Evolutionary conservation across 2,329 filamentous ascomycete species (phyloP).

Genomic region (Fusarium anguioides): DNA sequence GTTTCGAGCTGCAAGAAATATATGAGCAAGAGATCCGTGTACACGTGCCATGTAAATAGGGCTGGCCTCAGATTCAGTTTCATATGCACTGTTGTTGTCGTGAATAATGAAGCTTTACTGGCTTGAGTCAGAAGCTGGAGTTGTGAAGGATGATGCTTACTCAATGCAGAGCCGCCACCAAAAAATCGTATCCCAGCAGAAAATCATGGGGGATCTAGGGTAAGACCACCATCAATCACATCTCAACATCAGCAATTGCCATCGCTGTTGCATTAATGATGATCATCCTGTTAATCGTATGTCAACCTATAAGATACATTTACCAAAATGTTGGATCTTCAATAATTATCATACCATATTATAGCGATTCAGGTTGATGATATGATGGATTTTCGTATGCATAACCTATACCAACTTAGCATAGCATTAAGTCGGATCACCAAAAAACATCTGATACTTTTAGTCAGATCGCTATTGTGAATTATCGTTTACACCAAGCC

Average conservation of each 20-base stretch:
- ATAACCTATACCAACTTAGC: not conserved
- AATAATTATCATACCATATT: not conserved
- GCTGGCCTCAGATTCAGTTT: not conserved
- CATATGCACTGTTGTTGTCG: not conserved
- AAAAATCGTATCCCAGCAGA: not conserved
- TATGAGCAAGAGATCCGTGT: not conserved
- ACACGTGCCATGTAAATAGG: not conserved
- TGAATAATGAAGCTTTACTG: not conserved
- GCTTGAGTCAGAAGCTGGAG: not conserved
- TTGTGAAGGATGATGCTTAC: not conserved
- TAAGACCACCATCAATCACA: not conserved
- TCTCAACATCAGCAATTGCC: not conserved
- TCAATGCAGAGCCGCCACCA: not conserved
- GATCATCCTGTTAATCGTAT: not conserved
- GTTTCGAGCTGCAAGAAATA: no score
- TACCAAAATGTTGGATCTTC: not conserved
- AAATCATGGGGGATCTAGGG: slow-evolving; percentile 8
- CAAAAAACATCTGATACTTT: not conserved
- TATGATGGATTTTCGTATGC: not conserved
- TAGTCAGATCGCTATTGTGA: not conserved
- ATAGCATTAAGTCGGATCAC: not conserved
- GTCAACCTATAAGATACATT: not conserved
- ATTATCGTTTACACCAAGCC: not conserved
- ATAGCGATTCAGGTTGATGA: not conserved
- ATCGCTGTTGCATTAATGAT: not conserved